A percentile compares a stretch with the other conserved stretches of the same genome.
Conservation (phyloP, 1,139 yeast species). For the Pichia sp. region DNA sequence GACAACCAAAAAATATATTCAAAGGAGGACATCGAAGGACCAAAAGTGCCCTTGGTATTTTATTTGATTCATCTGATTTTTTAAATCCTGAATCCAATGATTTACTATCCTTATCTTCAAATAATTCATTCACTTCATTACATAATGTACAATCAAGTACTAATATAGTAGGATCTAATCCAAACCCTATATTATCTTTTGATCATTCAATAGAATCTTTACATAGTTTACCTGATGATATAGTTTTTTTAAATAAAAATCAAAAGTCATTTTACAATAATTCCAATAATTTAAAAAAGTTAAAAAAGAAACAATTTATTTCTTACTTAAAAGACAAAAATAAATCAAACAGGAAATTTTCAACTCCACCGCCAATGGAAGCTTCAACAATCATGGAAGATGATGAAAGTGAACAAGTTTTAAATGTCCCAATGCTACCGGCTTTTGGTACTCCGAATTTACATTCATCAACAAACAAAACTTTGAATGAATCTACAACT, state of each 20-base stretch:
- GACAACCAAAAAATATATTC: too few relatives aligned
- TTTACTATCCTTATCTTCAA: constrained; percentile 4
- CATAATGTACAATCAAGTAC: neutral
- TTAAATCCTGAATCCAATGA: neutral
- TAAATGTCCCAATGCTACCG: constrained; percentile 18
- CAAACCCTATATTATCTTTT: neutral
- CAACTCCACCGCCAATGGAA: constrained; percentile 7
- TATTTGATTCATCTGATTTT: neutral
- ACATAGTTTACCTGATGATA: constrained; percentile 9
- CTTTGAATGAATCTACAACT: neutral
- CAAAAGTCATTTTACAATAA: neutral
- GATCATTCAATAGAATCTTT: constrained; percentile 9
- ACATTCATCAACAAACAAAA: neutral
- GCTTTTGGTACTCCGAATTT: constrained; percentile 4
- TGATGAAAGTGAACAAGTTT: constrained; percentile 19
- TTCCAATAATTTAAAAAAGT: neutral
- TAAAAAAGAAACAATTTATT: constrained; percentile 1
- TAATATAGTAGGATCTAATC: neutral
- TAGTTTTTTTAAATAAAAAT: neutral
- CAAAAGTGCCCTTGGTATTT: neutral
- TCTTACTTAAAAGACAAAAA: constrained; percentile 2
- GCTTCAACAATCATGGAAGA: constrained; percentile 22
- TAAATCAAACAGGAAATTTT: constrained; percentile 2
- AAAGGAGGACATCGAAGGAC: neutral
- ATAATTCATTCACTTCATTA: constrained; percentile 5